Evolutionary conservation across 768 basidiomycete species (phyloP), one percentile per base, ranked within the genome.

Genomic region (Naematelia aurantialba): DNA sequence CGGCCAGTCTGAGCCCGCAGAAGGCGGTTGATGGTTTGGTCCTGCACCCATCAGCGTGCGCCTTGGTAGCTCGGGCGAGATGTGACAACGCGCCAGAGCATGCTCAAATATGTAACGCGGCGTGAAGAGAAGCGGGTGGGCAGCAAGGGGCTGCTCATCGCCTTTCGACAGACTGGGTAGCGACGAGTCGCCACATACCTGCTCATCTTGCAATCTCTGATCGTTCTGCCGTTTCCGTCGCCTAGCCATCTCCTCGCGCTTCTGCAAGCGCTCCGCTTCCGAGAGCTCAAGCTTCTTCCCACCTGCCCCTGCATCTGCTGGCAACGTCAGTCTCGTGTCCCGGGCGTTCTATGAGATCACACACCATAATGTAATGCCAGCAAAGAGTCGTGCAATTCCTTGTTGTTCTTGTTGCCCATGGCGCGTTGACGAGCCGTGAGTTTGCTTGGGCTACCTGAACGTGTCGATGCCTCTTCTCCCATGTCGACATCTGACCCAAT

Each of bases 201-300:
- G 73, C 31, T 77, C 76, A 59, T 77, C 74, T 56, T 75, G 74
- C 42, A 67, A 61, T 56, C 68, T 72, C 60, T 77, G 74, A 52
- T 77, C 76, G 19, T 46, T 66, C 57, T 77, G 76, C 30, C 74
- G 58, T 42, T 77, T 77, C 22, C 76, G 57, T 45, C 70, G 53
- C 22, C 76, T 27, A 12, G 76, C 72, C n/a, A 61, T 68, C 54
- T 77, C 76, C 60, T 77, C 76, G 45, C 72, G 61, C 34, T 63
- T 62, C 52, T 68, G 53, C 22, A 61, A 44, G 34, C 65, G 59
- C 54, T 77, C 76, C n/a, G 69, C 65, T 44, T 77, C 76, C 1
- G 76, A 74, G 52, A 77, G 55, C 25, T 71, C 54, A 5, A 68
- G 47, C 57, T 69, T 64, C 55, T 73, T 73, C 34, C 34, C 34